Conservation (phyloP, 2,329 filamentous ascomycete species). For the Trichoderma sp. region DNA sequence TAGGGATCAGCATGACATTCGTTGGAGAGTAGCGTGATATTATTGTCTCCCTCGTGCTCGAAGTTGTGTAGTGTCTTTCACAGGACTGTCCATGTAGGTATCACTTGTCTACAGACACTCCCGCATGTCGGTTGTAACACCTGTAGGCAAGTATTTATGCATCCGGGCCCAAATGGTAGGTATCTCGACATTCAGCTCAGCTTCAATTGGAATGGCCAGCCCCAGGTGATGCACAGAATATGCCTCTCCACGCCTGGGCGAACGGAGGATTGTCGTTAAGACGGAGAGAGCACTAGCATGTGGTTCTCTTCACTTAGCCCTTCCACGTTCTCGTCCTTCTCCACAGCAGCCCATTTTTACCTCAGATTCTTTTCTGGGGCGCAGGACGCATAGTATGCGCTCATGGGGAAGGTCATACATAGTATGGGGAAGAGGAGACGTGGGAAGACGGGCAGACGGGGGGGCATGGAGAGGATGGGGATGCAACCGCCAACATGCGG, state of each 20-base stretch:
- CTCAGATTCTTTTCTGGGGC: slow-evolving; percentile 18
- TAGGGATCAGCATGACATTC: neutral
- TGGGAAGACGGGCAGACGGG: neutral
- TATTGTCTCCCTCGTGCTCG: neutral
- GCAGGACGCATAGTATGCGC: slow-evolving; percentile 17
- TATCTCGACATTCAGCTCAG: neutral
- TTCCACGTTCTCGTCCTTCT: neutral
- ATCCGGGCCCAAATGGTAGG: neutral
- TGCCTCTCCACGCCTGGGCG: slow-evolving; percentile 2
- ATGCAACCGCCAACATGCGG: neutral
- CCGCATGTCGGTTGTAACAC: too few species aligned
- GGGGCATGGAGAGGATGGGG: neutral
- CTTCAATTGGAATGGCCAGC: neutral
- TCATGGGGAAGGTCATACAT: slow-evolving; percentile 17
- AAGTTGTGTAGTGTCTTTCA: neutral
- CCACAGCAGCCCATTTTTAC: neutral
- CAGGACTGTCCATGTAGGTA: neutral
- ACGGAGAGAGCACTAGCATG: neutral
- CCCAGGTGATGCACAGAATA: neutral
- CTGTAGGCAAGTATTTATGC: neutral
- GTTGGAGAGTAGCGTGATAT: neutral
- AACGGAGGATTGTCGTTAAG: neutral
- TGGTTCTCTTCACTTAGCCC: slow-evolving; percentile 1
- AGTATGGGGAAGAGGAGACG: neutral
- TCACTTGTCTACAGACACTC: too few species aligned